Evolutionary conservation across 2,329 filamentous ascomycete species (phyloP).

Genomic region (Fusarium tanahbumbuense): DNA sequence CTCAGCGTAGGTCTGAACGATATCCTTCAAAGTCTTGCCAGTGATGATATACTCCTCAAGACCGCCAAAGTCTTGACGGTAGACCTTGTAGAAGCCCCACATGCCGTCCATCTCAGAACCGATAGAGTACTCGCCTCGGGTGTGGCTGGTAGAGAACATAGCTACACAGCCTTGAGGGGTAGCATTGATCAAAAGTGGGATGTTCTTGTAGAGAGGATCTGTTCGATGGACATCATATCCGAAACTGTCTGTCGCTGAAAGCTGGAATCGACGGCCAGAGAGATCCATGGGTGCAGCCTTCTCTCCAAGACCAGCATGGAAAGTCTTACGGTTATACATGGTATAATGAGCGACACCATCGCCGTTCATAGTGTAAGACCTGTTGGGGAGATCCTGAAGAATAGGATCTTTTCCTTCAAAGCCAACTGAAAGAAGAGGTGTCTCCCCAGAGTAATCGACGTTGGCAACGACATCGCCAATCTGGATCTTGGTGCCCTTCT

Average conservation of each 20-base stretch:
- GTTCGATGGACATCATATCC: constrained; percentile 78
- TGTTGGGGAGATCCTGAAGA: constrained; percentile 70
- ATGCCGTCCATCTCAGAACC: constrained; percentile 80
- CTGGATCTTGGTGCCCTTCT: constrained; percentile 56
- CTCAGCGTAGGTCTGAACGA: constrained; percentile 74
- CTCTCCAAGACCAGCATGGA: constrained; percentile 78
- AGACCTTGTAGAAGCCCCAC: constrained; percentile 81
- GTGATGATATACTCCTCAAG: constrained; percentile 78
- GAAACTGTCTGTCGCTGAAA: constrained; percentile 78
- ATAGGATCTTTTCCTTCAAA: constrained; percentile 64
- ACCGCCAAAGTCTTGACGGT: constrained; percentile 77
- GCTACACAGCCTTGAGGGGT: constrained; percentile 72
- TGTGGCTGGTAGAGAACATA: constrained; percentile 75
- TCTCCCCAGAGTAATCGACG: constrained; percentile 66
- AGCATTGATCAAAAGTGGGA: constrained; percentile 77
- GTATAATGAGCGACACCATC: constrained; percentile 74
- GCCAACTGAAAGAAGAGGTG: constrained; percentile 68
- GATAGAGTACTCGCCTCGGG: constrained; percentile 72
- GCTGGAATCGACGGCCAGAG: constrained; percentile 71
- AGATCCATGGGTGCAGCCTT: constrained; percentile 80
- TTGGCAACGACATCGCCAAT: constrained; percentile 63
- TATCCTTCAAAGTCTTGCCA: constrained; percentile 72
- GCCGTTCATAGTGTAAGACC: constrained; percentile 73
- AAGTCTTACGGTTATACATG: constrained; percentile 68
- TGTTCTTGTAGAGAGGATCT: constrained; percentile 81